Conservation (phyloP, 139 green algal genomes). For the Coelastrella sp. region DNA sequence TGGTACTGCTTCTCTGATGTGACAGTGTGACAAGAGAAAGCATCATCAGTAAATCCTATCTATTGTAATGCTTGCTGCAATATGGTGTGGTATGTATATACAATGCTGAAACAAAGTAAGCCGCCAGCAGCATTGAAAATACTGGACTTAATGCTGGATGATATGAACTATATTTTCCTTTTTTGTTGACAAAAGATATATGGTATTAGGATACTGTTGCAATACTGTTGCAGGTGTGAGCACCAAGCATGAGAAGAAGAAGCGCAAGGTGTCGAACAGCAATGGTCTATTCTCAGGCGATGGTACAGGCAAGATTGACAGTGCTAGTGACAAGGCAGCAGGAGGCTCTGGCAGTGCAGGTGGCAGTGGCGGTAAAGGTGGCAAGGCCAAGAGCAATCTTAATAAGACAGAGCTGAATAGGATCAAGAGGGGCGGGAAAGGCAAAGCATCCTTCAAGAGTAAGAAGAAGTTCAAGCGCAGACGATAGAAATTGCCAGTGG, state of each 20-base stretch:
- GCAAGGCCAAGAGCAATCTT: slow-evolving; percentile 38
- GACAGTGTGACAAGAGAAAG: too few relatives aligned
- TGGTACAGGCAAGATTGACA: slow-evolving; percentile 48
- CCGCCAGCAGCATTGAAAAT: too few relatives aligned
- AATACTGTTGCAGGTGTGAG: slow-evolving; percentile 50
- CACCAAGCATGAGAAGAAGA: slow-evolving; percentile 52
- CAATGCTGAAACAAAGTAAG: too few relatives aligned
- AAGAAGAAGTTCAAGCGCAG: slow-evolving; percentile 64
- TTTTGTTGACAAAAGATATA: too few relatives aligned
- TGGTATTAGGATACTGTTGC: too few relatives aligned
- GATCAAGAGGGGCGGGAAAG: slow-evolving; percentile 73
- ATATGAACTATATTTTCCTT: too few relatives aligned
- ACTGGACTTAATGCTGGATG: too few relatives aligned
- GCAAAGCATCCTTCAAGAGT: slow-evolving; percentile 82
- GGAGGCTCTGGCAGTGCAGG: background rate
- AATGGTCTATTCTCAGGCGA: slow-evolving; percentile 62
- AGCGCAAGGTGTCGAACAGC: slow-evolving; percentile 30
- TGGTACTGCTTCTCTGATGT: too few relatives aligned
- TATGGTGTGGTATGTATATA: too few relatives aligned
- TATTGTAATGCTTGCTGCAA: too few relatives aligned
- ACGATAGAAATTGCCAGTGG: too few relatives aligned
- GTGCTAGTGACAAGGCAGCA: background rate
- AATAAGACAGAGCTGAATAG: slow-evolving; percentile 66
- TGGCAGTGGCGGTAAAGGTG: slow-evolving; percentile 28
- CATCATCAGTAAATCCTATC: too few relatives aligned